These are phyloP conservation scores for Oryza meyeriana DNA, from an alignment of 176 grass and related monocot species.

Conservation along the genomic window DNA sequence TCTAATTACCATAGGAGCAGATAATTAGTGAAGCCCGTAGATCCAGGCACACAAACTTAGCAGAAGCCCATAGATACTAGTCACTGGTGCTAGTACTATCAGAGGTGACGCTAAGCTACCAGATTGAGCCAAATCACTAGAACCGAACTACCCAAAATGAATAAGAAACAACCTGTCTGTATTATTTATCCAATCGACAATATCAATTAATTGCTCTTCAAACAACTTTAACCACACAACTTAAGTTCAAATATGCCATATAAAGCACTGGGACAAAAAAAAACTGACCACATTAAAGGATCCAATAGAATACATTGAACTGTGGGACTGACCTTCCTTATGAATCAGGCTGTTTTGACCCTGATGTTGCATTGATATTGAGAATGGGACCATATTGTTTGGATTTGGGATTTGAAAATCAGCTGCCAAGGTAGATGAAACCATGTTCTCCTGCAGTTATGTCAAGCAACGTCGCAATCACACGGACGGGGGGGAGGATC, in stretches of 20 bases:
- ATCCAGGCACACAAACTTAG: neutral
- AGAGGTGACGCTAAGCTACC: neutral
- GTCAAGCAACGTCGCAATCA: neutral
- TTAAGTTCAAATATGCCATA: neutral
- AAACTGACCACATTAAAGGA: neutral
- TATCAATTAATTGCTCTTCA: neutral
- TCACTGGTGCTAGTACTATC: neutral
- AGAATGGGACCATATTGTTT: constrained; percentile 35
- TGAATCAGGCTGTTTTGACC: constrained; percentile 34
- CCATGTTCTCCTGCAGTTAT: constrained; percentile 59
- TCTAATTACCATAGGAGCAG: neutral
- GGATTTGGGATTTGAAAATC: constrained; percentile 39
- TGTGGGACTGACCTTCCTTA: constrained; percentile 49
- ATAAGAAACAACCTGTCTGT: neutral
- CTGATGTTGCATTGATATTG: constrained; percentile 40
- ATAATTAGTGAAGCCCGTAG: neutral
- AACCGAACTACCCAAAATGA: neutral
- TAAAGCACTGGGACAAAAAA: neutral
- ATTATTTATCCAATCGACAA: neutral
- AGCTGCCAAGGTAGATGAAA: constrained; percentile 40
- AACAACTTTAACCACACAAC: constrained; percentile 6
- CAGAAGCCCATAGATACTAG: neutral
- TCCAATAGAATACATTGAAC: neutral
- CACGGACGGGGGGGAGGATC: neutral
- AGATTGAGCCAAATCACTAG: neutral